Evolutionary conservation across 129 eudicot genomes (phyloP).

Genomic region (Flaveria linearis): DNA sequence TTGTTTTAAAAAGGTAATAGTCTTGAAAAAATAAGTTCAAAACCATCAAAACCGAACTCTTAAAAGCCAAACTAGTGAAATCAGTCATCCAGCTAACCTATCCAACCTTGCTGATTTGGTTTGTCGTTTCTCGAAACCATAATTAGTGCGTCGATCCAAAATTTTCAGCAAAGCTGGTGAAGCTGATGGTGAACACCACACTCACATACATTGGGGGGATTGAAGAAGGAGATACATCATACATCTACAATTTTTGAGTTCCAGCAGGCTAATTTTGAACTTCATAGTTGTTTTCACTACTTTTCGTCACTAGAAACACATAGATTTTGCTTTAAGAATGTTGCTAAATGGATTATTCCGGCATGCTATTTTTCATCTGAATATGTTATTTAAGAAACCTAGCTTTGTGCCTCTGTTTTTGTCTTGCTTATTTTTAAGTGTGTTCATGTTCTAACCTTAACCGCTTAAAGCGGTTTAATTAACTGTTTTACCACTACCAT

Average conservation of each 20-base stretch:
- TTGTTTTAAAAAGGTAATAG: no score
- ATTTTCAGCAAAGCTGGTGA: neutral
- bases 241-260: neutral
- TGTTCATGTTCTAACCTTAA: neutral
- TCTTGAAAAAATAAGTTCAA: no score
- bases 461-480: neutral
- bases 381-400: neutral
- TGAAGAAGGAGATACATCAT: neutral
- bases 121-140: no score
- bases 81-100: no score
- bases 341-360: neutral
- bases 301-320: neutral
- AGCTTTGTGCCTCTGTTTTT: neutral
- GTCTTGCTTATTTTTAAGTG: neutral
- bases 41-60: no score
- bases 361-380: neutral
- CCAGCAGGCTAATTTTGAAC: neutral
- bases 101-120: no score
- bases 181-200: neutral
- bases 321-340: neutral
- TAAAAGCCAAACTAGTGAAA: no score
- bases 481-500: no score
- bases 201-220: neutral
- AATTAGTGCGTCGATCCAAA: no score
- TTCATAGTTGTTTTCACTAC: no score